These are phyloP conservation scores for Euphrasia arctica DNA, from an alignment of 305 asterid species.

Conservation along the genomic window DNA sequence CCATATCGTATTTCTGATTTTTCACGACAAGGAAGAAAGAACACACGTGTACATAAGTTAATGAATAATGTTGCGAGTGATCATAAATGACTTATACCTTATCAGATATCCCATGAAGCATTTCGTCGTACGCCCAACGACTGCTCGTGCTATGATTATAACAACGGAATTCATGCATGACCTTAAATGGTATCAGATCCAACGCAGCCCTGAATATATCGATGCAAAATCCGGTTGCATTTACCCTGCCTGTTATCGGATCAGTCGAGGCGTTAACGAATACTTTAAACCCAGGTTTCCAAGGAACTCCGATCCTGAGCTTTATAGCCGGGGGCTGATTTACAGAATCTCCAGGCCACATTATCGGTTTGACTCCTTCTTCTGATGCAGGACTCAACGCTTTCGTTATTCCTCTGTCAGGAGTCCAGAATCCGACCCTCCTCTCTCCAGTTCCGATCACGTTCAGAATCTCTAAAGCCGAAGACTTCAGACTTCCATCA, in stretches of 20 bases:
- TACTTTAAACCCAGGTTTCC: constrained; percentile 39
- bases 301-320: constrained; percentile 49
- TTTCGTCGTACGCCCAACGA: constrained; percentile 27
- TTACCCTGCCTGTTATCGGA: constrained; percentile 11
- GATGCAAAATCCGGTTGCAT: constrained; percentile 38
- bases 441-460: constrained; percentile 45
- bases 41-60: background rate
- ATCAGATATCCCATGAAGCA: constrained; percentile 28
- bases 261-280: constrained; percentile 32
- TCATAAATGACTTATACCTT: constrained; percentile 22
- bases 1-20: constrained; percentile 36
- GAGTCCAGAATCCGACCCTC: constrained; percentile 52
- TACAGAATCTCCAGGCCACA: constrained; percentile 65
- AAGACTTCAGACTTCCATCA: constrained; percentile 35
- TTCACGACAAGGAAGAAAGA: background rate
- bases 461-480: constrained; percentile 52
- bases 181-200: constrained; percentile 28
- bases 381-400: constrained; percentile 21
- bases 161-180: constrained; percentile 27
- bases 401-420: constrained; percentile 36
- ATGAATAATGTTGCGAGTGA: background rate
- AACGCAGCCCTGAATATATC: constrained; percentile 26
- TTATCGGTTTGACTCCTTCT: constrained; percentile 32
- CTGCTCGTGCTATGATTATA: constrained; percentile 5
- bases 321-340: constrained; percentile 34